Evolutionary conservation across 164 flowering plant genomes (phyloP), one percentile per base, ranked within the genome.

Genomic region (Dillenia turbinata): DNA sequence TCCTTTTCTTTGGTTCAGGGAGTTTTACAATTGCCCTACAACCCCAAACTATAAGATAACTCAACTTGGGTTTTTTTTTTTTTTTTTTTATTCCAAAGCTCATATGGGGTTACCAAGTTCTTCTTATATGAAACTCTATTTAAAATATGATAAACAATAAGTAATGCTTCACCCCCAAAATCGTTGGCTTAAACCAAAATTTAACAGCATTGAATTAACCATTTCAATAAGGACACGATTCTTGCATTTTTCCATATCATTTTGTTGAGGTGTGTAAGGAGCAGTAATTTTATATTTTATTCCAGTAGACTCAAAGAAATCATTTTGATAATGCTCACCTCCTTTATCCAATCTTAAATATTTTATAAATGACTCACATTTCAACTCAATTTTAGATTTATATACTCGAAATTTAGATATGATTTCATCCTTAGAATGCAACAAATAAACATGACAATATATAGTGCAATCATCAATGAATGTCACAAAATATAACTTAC

Each of bases 21-120:
- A 66, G 5, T 1, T 53, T 40, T 0, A 52, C 58, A 33, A 52
- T 70, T 1, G 59, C 58, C 0, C 57, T 1, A 43, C 64, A 59
- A 17, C 64, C 72, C 64, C 68, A 51, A 9, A 57, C 40, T 49
- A 13, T 57, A 15, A 65, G 14, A 49, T 51, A 57, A 13, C 10
- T 11, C 16, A n/a, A n/a, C n/a, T n/a, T n/a, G n/a, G n/a, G n/a
- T n/a, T n/a, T n/a, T n/a, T n/a, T n/a, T n/a, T n/a, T n/a, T n/a
- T n/a, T n/a, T n/a, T n/a, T n/a, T n/a, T 15, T 44, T 44, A 2
- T 44, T 62, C 57, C 66, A 62, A 8, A 52, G 2, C 16, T 62
- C 51, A 16, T 43, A 65, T 49, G 61, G 56, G 9, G 62, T 24
- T 9, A 57, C 44, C 9, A 43, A 15, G 8, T 12, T 33, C 2